phyloP scores from a whole-genome alignment of 2,329 filamentous ascomycete genomes.

The Mycosphaerella sp. region DNA sequence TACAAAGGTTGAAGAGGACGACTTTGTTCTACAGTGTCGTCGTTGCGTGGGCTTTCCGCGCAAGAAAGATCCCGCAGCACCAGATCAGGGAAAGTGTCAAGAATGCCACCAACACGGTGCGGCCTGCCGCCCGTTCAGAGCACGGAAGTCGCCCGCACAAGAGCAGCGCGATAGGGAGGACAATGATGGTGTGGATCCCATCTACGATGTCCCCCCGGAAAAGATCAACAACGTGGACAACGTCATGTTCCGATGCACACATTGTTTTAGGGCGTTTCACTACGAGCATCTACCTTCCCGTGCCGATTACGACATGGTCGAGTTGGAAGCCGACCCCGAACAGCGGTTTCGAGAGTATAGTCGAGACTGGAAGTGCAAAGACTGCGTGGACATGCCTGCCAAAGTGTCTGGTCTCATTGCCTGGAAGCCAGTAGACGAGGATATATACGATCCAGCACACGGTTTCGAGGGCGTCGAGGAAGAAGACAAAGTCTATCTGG shows the following conservation, averaged over 20 bases:
- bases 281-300: constrained; percentile 68
- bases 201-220: constrained; percentile 54
- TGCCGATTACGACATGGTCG: constrained; percentile 38
- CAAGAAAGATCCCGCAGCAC: constrained; percentile 64
- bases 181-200: constrained; percentile 72
- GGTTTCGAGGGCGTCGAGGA: constrained; percentile 56
- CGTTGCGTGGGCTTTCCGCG: constrained; percentile 66
- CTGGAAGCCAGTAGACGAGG: constrained; percentile 67
- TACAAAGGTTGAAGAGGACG: constrained; percentile 70
- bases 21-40: constrained; percentile 85
- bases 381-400: constrained; percentile 59
- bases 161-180: constrained; percentile 77
- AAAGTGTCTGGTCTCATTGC: constrained; percentile 77
- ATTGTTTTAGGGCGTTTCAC: constrained; percentile 75
- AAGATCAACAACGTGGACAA: constrained; percentile 70
- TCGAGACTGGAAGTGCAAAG: constrained; percentile 69
- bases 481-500: constrained; percentile 81
- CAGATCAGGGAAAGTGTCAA: constrained; percentile 66
- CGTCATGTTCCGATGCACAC: constrained; percentile 74
- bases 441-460: constrained; percentile 50
- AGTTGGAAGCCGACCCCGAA: constrained; percentile 48
- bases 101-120: constrained; percentile 59
- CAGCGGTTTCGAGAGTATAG: constrained; percentile 68
- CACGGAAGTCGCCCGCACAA: constrained; percentile 65
- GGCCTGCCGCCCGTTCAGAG: constrained; percentile 69